Conservation (phyloP, 805 yeast species). For the Yamadazyma phyllophila region DNA sequence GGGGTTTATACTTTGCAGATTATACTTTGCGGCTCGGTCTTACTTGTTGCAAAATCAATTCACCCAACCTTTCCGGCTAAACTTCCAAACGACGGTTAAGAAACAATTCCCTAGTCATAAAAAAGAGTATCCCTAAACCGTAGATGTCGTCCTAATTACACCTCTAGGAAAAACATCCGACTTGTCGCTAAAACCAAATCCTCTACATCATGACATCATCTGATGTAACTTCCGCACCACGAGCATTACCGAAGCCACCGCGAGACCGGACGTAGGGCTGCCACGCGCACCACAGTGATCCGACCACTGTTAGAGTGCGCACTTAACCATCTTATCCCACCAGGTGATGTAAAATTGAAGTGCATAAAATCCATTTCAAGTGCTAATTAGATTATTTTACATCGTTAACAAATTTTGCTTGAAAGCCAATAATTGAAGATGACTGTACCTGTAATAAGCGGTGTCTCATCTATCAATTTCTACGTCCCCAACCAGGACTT, state of each 20-base stretch:
- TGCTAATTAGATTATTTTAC: not conserved
- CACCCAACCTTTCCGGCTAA: no score
- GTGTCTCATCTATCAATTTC: slow-evolving; percentile 51
- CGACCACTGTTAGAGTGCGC: slow-evolving; percentile 2
- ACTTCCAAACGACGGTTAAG: no score
- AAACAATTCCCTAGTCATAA: no score
- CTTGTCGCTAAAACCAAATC: not conserved
- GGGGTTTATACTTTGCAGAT: no score
- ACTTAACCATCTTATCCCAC: not conserved
- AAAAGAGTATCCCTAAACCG: no score
- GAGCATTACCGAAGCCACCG: not conserved
- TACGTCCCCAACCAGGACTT: slow-evolving; percentile 49
- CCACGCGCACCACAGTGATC: slow-evolving; percentile 8
- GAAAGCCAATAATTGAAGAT: slow-evolving; percentile 7
- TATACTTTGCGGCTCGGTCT: no score
- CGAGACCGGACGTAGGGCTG: not conserved
- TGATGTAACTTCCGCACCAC: not conserved
- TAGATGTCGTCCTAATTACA: no score
- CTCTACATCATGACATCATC: slow-evolving; percentile 1
- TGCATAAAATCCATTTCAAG: slow-evolving; percentile 1
- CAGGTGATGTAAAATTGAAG: slow-evolving; percentile 7
- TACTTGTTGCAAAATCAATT: no score
- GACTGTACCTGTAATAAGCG: slow-evolving; percentile 49
- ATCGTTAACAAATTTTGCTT: not conserved
- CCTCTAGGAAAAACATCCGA: no score